Evolutionary conservation across 2,329 filamentous ascomycete genomes (phyloP), one percentile per base, ranked within the genome.

Genomic region (Capronia epimyces): DNA sequence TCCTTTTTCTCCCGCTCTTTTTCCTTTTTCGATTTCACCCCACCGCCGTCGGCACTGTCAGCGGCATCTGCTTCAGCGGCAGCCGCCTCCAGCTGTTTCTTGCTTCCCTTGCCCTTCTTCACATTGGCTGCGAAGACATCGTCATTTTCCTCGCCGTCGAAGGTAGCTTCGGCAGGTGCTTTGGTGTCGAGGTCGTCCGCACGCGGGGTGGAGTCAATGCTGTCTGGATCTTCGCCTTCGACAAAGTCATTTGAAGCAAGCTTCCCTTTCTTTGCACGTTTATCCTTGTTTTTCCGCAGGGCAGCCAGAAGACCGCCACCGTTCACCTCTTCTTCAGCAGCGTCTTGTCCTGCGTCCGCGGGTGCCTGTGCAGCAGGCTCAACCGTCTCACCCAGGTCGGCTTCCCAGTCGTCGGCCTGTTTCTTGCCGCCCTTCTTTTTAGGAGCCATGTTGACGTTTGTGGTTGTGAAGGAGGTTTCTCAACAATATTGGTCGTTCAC

Each of bases 1-100:
- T 98, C 93, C 75, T 96, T 98, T 79, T 91, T 97, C 65, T 91
- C 78, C 72, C 89, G 95, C 70, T 98, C 93, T 75, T 98, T 98
- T 75, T 98, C 90, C 52, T 94, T 93, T 80, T 97, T 98, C 32
- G 89, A 95, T 73, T 97, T 83, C 43, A 97, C 78, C 49, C 83
- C 80, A 39, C 84, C 84, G 52, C 75, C 75, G 3, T 75, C 77
- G 39, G 5, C 39, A 25, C 77, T 20, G 72, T 37, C 63, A 13
- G 57, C 58, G 20, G 60, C 64, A 10, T 74, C 77, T 20, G 71
- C 62, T n/a, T 57, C 58, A 27, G 60, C 64, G 12, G 70, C 68
- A 42, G 3, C 9, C 9, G 73, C 69, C 57, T 74, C 76, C 67
- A 63, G 71, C 44, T 67, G 63, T 44, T 67, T 67, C 66, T 70